Evolutionary conservation across 768 basidiomycete species (phyloP).

Genomic region (Kwoniella europaea): DNA sequence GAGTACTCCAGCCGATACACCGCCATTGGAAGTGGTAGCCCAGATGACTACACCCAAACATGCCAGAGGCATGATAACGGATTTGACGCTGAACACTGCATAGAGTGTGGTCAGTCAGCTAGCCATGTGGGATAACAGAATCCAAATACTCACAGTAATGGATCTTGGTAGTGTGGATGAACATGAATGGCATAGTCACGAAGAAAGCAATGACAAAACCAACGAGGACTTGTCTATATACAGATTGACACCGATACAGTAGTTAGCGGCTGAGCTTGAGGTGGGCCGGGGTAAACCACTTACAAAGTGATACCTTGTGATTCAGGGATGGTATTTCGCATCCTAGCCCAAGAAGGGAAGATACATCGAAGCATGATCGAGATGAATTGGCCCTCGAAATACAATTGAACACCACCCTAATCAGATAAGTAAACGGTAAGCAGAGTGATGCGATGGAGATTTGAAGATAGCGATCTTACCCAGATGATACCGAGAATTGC

Average conservation of each 20-base stretch:
- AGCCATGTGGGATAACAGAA: neutral
- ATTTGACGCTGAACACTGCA: slow-evolving; percentile 29
- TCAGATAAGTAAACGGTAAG: neutral
- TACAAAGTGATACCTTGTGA: slow-evolving; percentile 26
- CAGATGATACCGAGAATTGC: slow-evolving; percentile 40
- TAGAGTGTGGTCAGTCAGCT: neutral
- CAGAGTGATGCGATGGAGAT: neutral
- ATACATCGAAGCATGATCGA: slow-evolving; percentile 31
- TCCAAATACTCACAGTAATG: slow-evolving; percentile 15
- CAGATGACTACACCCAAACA: slow-evolving; percentile 25
- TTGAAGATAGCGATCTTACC: slow-evolving; percentile 15
- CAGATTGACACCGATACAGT: neutral
- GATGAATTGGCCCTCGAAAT: slow-evolving; percentile 35
- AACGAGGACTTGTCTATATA: slow-evolving; percentile 21
- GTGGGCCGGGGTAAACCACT: neutral
- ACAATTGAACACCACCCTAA: slow-evolving; percentile 30
- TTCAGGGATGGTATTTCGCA: slow-evolving; percentile 24
- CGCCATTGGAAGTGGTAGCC: slow-evolving; percentile 24
- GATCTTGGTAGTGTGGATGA: slow-evolving; percentile 33
- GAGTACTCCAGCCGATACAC: slow-evolving; percentile 20
- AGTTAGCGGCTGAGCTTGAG: neutral
- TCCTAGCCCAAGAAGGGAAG: slow-evolving; percentile 23
- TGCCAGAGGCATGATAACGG: slow-evolving; percentile 21
- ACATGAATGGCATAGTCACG: slow-evolving; percentile 32
- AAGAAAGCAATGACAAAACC: slow-evolving; percentile 29